Conservation (phyloP, 2,329 filamentous ascomycete species). For the Lasiodiplodia sp. region DNA sequence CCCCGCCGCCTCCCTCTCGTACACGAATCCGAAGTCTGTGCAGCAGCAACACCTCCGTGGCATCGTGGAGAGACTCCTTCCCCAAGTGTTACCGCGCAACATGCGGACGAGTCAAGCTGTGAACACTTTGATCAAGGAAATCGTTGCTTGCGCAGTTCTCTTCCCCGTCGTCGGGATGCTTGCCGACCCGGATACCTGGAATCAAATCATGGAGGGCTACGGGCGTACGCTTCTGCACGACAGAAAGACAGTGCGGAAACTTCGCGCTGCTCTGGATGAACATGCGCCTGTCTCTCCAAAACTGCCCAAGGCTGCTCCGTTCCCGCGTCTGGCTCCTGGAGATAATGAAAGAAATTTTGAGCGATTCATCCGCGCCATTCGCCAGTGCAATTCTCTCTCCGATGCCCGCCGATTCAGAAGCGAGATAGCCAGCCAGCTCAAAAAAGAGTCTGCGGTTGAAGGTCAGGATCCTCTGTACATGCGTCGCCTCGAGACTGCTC, state of each 20-base stretch:
- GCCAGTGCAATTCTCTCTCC: constrained; percentile 87
- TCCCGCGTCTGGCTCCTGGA: constrained; percentile 79
- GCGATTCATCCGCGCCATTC: constrained; percentile 87
- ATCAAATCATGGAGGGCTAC: constrained; percentile 91
- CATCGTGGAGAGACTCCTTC: constrained; percentile 75
- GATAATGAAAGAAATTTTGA: constrained; percentile 95
- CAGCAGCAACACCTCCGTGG: constrained; percentile 90
- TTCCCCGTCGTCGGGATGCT: constrained; percentile 81
- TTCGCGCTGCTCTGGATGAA: constrained; percentile 90
- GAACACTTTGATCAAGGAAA: constrained; percentile 81
- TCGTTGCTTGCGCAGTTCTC: constrained; percentile 91
- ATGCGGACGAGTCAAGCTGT: constrained; percentile 83
- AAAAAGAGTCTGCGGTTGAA: constrained; percentile 79
- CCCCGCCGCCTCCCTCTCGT: constrained; percentile 80
- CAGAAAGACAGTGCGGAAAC: constrained; percentile 89
- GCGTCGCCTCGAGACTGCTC: constrained; percentile 88
- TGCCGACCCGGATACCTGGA: constrained; percentile 95
- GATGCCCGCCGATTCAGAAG: constrained; percentile 92
- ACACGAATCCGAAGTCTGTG: constrained; percentile 81
- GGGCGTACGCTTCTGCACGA: constrained; percentile 90
- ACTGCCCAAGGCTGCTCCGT: constrained; percentile 68
- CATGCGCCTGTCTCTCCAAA: constrained; percentile 85
- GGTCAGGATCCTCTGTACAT: constrained; percentile 86
- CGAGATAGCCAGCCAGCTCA: constrained; percentile 89
- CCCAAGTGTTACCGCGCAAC: constrained; percentile 74